These are phyloP conservation scores for Pyrus hybrid DNA, from an alignment of 331 rosid species.

Conservation along the genomic window DNA sequence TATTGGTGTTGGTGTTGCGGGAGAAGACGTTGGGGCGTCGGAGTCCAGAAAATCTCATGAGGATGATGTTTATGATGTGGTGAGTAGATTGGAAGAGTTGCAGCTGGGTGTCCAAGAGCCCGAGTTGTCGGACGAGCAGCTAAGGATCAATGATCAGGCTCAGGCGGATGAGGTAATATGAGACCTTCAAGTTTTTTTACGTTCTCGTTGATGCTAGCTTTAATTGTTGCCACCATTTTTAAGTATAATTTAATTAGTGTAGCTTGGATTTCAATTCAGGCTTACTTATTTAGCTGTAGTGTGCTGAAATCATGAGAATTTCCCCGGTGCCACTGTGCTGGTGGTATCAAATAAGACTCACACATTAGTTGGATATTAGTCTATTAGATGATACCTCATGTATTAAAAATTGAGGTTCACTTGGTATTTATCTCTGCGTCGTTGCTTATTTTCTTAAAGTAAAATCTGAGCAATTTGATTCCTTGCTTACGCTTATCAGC, in stretches of 20 bases:
- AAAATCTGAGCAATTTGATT: too few species aligned
- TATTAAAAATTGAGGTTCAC: too few species aligned
- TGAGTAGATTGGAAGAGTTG: slow-evolving; percentile 37
- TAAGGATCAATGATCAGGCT: slow-evolving; percentile 53
- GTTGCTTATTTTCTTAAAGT: too few species aligned
- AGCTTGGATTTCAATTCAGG: neutral
- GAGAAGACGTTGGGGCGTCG: slow-evolving; percentile 12
- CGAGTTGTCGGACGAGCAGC: slow-evolving; percentile 50
- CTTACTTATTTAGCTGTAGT: neutral
- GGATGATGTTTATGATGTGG: slow-evolving; percentile 14
- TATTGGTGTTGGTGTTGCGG: slow-evolving; percentile 1
- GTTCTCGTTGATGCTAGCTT: neutral
- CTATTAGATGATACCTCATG: too few species aligned
- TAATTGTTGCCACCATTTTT: neutral
- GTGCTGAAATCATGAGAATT: neutral
- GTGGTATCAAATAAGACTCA: too few species aligned
- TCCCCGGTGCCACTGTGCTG: too few species aligned
- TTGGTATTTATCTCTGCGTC: too few species aligned
- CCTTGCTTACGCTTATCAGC: too few species aligned
- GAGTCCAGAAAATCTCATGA: slow-evolving; percentile 21
- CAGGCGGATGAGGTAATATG: slow-evolving; percentile 76
- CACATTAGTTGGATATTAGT: too few species aligned
- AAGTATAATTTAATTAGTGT: neutral
- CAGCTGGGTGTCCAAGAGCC: slow-evolving; percentile 25
- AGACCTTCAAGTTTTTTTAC: neutral